A percentile compares a stretch with the other conserved stretches of the same genome.
These are phyloP conservation scores for Pisolithus marmoratus DNA, from an alignment of 768 basidiomycete genomes.

Conservation along the genomic window DNA sequence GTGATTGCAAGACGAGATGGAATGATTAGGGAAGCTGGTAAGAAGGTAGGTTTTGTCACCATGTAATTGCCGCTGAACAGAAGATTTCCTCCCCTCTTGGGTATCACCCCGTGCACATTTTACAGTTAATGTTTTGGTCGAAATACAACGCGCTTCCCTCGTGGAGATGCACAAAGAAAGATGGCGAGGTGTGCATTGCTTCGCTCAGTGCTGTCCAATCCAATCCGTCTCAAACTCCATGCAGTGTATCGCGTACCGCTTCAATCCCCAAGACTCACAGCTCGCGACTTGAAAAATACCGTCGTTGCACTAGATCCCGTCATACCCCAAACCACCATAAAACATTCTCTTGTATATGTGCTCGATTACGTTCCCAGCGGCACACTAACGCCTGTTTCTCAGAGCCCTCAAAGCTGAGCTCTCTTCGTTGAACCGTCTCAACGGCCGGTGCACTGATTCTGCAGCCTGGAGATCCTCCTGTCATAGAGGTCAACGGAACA, in stretches of 20 bases:
- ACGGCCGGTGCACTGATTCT: conserved; percentile 20
- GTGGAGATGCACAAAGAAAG: conserved; percentile 72
- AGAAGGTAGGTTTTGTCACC: conserved; percentile 32
- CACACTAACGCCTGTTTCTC: conserved; percentile 7
- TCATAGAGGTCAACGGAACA: conserved; percentile 7
- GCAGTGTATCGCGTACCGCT: conserved; percentile 73
- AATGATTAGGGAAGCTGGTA: conserved; percentile 72
- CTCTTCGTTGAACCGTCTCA: conserved; percentile 43
- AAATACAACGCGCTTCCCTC: conserved; percentile 63
- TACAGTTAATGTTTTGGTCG: conserved; percentile 60
- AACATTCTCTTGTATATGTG: conserved; percentile 64
- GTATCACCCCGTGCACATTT: too few relatives aligned
- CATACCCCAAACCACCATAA: conserved; percentile 50
- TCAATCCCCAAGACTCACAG: conserved; percentile 55
- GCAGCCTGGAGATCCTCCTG: conserved; percentile 22
- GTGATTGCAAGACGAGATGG: conserved; percentile 63
- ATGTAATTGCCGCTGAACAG: conserved; percentile 9
- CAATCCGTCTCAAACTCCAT: conserved; percentile 44
- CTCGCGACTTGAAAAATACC: conserved; percentile 50
- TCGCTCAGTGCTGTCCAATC: not conserved
- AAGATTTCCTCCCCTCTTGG: not conserved
- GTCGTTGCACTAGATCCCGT: conserved; percentile 50
- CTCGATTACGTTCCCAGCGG: conserved; percentile 1
- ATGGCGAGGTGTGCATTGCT: conserved; percentile 58
- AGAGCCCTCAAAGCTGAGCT: conserved; percentile 56